These are phyloP conservation scores for Aureobasidium vineae DNA, from an alignment of 2,329 filamentous ascomycete species.

Conservation along the genomic window DNA sequence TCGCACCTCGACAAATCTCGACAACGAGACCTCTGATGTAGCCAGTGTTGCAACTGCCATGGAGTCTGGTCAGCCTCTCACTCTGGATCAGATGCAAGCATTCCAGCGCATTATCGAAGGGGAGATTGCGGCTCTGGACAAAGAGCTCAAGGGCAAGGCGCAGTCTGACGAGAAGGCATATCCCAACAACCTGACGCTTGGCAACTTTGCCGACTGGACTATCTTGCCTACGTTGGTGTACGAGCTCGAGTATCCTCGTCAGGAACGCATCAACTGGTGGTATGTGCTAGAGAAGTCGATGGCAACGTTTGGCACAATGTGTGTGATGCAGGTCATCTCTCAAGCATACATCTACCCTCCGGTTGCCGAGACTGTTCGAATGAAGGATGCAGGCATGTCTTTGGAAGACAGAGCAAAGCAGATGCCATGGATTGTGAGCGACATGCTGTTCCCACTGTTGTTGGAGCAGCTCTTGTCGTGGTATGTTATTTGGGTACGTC, in stretches of 20 bases:
- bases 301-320: constrained; percentile 69
- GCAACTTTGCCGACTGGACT: constrained; percentile 66
- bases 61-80: constrained; percentile 59
- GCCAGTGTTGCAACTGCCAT: constrained; percentile 62
- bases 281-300: constrained; percentile 71
- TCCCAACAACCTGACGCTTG: constrained; percentile 65
- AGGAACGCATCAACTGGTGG: constrained; percentile 66
- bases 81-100: constrained; percentile 59
- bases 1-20: constrained; percentile 46
- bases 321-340: constrained; percentile 75
- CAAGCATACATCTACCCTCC: constrained; percentile 77
- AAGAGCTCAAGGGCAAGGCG: constrained; percentile 65
- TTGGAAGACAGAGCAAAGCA: constrained; percentile 60
- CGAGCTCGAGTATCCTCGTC: constrained; percentile 74
- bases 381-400: constrained; percentile 65
- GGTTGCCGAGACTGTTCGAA: constrained; percentile 63
- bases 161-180: constrained; percentile 55
- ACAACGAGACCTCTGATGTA: constrained; percentile 55
- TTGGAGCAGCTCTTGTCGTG: constrained; percentile 74
- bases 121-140: constrained; percentile 63
- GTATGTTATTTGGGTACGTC: constrained; percentile 79
- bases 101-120: constrained; percentile 65
- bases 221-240: constrained; percentile 75
- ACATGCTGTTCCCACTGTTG: constrained; percentile 75
- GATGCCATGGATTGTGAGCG: constrained; percentile 72